Evolutionary conservation across 2,329 filamentous ascomycete genomes (phyloP).

Genomic region (Colletotrichum sidae): DNA sequence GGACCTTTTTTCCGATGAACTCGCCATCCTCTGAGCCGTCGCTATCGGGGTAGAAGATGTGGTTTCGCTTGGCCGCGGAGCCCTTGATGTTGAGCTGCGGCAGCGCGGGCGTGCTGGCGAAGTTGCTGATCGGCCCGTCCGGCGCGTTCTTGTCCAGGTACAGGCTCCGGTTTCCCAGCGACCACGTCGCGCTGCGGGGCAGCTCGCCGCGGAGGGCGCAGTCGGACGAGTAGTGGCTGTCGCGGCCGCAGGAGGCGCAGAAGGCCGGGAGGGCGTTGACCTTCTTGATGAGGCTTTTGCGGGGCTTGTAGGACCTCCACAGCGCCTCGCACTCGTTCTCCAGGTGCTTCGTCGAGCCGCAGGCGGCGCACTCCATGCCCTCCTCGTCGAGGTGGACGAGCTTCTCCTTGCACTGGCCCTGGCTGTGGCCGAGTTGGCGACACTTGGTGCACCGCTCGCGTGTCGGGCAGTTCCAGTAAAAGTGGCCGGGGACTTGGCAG

Average conservation of each 20-base stretch:
- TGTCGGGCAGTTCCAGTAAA: slow-evolving; percentile 62
- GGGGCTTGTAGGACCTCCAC: slow-evolving; percentile 68
- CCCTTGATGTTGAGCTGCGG: slow-evolving; percentile 43
- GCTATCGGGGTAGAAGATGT: slow-evolving; percentile 59
- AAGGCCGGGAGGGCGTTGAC: slow-evolving; percentile 62
- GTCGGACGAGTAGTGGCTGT: slow-evolving; percentile 68
- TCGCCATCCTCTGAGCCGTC: slow-evolving; percentile 58
- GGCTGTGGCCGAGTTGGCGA: slow-evolving; percentile 69
- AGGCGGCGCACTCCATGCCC: slow-evolving; percentile 70
- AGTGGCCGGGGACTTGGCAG: slow-evolving; percentile 60
- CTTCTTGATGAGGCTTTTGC: slow-evolving; percentile 54
- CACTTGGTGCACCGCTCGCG: slow-evolving; percentile 68
- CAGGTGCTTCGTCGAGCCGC: slow-evolving; percentile 65
- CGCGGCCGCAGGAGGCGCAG: slow-evolving; percentile 67
- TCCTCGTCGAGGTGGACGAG: slow-evolving; percentile 64
- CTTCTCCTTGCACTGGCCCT: slow-evolving; percentile 65
- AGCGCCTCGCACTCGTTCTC: slow-evolving; percentile 70
- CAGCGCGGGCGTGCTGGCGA: slow-evolving; percentile 41
- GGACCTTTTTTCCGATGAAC: slow-evolving; percentile 52
- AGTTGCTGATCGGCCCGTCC: slow-evolving; percentile 52
- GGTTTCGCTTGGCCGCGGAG: slow-evolving; percentile 50
- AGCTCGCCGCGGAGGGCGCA: slow-evolving; percentile 52
- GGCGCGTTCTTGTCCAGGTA: slow-evolving; percentile 62
- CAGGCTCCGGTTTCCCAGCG: slow-evolving; percentile 57
- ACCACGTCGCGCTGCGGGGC: slow-evolving; percentile 61